These are phyloP conservation scores for Penicillium malachiteum DNA, from an alignment of 495 filamentous ascomycete genomes.

Conservation along the genomic window DNA sequence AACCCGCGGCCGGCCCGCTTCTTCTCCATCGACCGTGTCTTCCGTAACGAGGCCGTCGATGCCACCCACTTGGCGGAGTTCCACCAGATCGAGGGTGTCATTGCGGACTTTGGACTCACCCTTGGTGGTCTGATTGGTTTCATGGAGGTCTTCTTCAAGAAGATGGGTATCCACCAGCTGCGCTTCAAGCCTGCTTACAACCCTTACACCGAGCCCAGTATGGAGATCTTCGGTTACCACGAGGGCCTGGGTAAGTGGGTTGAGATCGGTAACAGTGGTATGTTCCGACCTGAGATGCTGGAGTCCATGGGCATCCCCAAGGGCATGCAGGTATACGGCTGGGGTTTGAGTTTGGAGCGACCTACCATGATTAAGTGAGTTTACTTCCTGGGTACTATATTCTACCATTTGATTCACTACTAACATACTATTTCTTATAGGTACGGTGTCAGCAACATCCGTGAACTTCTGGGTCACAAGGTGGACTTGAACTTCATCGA, in stretches of 20 bases:
- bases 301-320: slow-evolving; percentile 85
- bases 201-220: slow-evolving; percentile 94
- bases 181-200: slow-evolving; percentile 99
- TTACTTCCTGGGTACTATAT: not conserved
- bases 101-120: slow-evolving; percentile 89
- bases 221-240: slow-evolving; percentile 96
- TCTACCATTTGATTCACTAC: slow-evolving; percentile 3
- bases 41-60: slow-evolving; percentile 94
- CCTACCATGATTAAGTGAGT: slow-evolving; percentile 95
- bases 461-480: slow-evolving; percentile 82
- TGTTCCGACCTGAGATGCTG: slow-evolving; percentile 98
- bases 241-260: slow-evolving; percentile 86
- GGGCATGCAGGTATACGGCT: slow-evolving; percentile 86
- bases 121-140: slow-evolving; percentile 93
- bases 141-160: slow-evolving; percentile 93
- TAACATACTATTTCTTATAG: slow-evolving; percentile 21
- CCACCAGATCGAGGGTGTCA: slow-evolving; percentile 97
- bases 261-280: slow-evolving; percentile 96
- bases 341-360: slow-evolving; percentile 85
- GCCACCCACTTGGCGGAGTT: slow-evolving; percentile 97
- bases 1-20: slow-evolving; percentile 81
- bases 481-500: slow-evolving; percentile 80
- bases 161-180: slow-evolving; percentile 87
- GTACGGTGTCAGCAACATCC: slow-evolving; percentile 79
- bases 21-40: slow-evolving; percentile 97